Evolutionary conservation across 306 rosid genomes (phyloP).

Genomic region (Cucurbita pepo): DNA sequence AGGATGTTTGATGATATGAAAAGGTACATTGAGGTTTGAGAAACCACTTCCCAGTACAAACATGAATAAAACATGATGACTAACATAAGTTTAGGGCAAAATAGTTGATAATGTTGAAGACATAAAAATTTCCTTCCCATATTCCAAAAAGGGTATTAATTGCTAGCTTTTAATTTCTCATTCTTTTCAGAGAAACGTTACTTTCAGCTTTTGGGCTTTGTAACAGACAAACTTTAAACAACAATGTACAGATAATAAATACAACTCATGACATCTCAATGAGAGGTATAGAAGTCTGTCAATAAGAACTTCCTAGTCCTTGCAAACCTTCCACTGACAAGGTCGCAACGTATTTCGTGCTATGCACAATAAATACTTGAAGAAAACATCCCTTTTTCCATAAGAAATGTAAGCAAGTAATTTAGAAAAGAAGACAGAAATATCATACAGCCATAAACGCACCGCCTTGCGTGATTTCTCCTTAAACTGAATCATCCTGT

Average conservation of each 20-base stretch:
- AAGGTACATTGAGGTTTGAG: neutral
- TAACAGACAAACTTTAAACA: neutral
- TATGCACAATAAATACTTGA: neutral
- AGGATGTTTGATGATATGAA: neutral
- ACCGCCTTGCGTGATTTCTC: constrained; percentile 98
- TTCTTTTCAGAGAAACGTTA: neutral
- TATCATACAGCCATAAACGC: constrained; percentile 42
- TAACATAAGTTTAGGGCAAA: neutral
- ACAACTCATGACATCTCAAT: neutral
- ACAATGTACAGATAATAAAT: neutral
- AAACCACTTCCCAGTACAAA: neutral
- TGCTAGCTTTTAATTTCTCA: neutral
- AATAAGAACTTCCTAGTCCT: neutral
- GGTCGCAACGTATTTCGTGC: neutral
- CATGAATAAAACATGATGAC: neutral
- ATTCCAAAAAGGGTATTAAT: neutral
- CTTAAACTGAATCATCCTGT: constrained; percentile 92
- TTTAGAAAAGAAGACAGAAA: constrained; percentile 11
- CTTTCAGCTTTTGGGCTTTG: neutral
- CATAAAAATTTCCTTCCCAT: neutral
- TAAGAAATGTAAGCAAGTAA: neutral
- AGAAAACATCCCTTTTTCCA: neutral
- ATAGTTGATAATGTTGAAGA: neutral
- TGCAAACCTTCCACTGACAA: neutral
- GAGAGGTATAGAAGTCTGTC: neutral